phyloP scores from a whole-genome alignment of 805 yeast genomes.

The Candida awuae region DNA sequence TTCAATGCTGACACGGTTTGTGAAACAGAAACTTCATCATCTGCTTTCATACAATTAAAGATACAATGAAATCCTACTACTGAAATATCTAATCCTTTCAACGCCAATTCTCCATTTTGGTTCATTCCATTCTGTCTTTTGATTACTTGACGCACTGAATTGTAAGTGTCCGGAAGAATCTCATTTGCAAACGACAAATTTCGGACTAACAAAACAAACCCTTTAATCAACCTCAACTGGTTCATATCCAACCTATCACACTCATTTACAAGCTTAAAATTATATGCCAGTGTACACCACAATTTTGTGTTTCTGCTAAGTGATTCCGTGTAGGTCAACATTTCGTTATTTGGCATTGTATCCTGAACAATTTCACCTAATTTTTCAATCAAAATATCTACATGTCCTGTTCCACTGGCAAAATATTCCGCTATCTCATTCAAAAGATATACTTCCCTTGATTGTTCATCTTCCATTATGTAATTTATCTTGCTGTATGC shows the following conservation, averaged over 20 bases:
- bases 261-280: not conserved
- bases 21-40: not conserved
- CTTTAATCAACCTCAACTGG: slow-evolving; percentile 6
- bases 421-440: too few relatives aligned
- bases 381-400: not conserved
- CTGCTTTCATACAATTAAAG: slow-evolving; percentile 2
- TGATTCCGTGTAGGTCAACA: slow-evolving; percentile 9
- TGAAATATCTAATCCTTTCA: slow-evolving; percentile 6
- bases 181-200: slow-evolving; percentile 4
- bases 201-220: slow-evolving; percentile 4
- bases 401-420: not conserved
- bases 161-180: not conserved
- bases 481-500: not conserved
- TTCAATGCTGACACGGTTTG: not conserved
- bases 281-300: too few relatives aligned
- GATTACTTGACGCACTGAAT: not conserved
- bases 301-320: too few relatives aligned
- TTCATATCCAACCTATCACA: not conserved
- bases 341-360: slow-evolving; percentile 6
- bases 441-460: not conserved
- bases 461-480: not conserved
- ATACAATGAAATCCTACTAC: slow-evolving; percentile 10
- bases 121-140: not conserved
- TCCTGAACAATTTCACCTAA: slow-evolving; percentile 6
- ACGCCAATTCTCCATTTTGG: not conserved